Percentiles rank a stretch among this genome's conserved stretches.
Evolutionary conservation across 345 rosid species (phyloP).

Genomic region (Ailanthus altissimus): DNA sequence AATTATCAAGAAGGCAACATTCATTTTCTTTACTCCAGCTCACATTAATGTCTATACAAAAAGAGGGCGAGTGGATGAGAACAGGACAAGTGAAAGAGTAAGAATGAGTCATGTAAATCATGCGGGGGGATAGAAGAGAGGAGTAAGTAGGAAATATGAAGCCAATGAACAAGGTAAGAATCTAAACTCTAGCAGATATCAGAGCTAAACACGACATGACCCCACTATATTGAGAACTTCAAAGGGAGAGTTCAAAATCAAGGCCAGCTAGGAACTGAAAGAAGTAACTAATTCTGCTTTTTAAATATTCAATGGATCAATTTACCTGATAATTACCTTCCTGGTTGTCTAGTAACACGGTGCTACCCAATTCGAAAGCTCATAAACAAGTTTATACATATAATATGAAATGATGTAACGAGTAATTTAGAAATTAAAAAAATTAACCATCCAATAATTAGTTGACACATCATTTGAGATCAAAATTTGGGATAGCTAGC

Average conservation of each 20-base stretch:
- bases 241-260: neutral
- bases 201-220: neutral
- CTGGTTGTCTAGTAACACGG: neutral
- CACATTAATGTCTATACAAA: neutral
- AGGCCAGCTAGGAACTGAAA: neutral
- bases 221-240: neutral
- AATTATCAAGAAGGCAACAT: neutral
- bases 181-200: neutral
- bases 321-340: neutral
- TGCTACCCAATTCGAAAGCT: neutral
- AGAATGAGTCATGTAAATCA: neutral
- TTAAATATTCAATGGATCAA: slow-evolving; percentile 2
- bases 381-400: neutral
- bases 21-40: neutral
- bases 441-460: too few relatives aligned
- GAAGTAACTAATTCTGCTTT: neutral
- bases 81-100: neutral
- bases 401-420: too few relatives aligned
- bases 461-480: too few relatives aligned
- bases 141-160: neutral
- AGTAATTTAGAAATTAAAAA: too few relatives aligned
- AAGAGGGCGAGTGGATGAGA: neutral
- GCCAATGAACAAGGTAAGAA: neutral
- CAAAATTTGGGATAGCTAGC: too few relatives aligned
- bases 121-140: neutral